Percentiles rank a stretch among this genome's conserved stretches.
phyloP scores from a whole-genome alignment of 1,139 yeast genomes.

The Debaryomyces nepalensis region DNA sequence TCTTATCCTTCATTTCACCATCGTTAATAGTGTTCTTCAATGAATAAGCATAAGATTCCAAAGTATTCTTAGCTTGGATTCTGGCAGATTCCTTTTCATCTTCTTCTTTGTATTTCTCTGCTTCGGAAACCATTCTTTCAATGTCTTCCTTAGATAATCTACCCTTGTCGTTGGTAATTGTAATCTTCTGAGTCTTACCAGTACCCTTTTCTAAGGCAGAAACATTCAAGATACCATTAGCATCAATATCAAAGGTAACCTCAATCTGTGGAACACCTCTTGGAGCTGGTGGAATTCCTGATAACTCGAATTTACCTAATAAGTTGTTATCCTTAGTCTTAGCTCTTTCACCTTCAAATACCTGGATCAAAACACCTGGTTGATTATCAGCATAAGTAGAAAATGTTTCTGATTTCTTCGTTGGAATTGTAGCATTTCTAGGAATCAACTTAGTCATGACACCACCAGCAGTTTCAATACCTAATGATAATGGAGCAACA shows the following conservation, averaged over 20 bases:
- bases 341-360: slow-evolving; percentile 96
- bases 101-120: slow-evolving; percentile 46
- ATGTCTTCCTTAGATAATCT: slow-evolving; percentile 55
- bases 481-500: slow-evolving; percentile 92
- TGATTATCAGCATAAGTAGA: slow-evolving; percentile 97
- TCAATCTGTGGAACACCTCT: slow-evolving; percentile 97
- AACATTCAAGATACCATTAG: slow-evolving; percentile 93
- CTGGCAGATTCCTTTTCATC: slow-evolving; percentile 44
- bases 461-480: slow-evolving; percentile 97
- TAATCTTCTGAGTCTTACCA: slow-evolving; percentile 56
- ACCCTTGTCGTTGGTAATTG: slow-evolving; percentile 51
- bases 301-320: slow-evolving; percentile 90
- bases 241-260: slow-evolving; percentile 90
- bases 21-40: slow-evolving; percentile 64
- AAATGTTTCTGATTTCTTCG: slow-evolving; percentile 92
- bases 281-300: slow-evolving; percentile 97
- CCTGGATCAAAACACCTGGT: slow-evolving; percentile 94
- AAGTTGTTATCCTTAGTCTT: slow-evolving; percentile 92
- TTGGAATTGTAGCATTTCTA: slow-evolving; percentile 95
- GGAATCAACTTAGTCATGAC: slow-evolving; percentile 95
- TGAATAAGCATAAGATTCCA: slow-evolving; percentile 88
- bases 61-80: slow-evolving; percentile 70
- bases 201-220: slow-evolving; percentile 95
- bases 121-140: slow-evolving; percentile 54
- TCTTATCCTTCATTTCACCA: slow-evolving; percentile 56